Conservation (phyloP, 2,329 filamentous ascomycete species). For the Pseudogymnoascus verrucosus region DNA sequence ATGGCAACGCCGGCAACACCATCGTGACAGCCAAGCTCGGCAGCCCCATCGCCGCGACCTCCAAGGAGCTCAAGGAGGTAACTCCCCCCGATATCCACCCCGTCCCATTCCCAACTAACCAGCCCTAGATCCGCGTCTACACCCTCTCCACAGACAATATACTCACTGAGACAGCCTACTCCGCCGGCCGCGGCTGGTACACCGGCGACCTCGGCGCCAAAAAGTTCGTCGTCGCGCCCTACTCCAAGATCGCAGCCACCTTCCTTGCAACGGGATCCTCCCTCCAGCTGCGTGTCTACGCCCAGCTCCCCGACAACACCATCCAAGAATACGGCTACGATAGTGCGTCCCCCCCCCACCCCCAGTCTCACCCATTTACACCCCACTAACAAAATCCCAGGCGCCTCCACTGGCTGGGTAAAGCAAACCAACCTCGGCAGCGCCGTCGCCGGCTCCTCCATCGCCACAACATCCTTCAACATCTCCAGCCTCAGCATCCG, state of each 20-base stretch:
- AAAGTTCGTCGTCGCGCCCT: not conserved
- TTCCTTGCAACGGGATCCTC: not conserved
- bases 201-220: conserved; percentile 11
- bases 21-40: conserved; percentile 11
- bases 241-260: not conserved
- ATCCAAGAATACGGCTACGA: not conserved
- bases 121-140: conserved; percentile 13
- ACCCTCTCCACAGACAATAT: conserved; percentile 7
- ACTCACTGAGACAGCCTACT: conserved; percentile 13
- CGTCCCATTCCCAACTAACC: not conserved
- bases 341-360: not conserved
- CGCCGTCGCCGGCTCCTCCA: not conserved
- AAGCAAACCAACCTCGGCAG: not conserved
- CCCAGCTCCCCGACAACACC: conserved; percentile 5
- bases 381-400: not conserved
- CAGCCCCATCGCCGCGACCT: conserved; percentile 14
- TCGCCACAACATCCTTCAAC: not conserved
- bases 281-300: not conserved
- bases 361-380: not conserved
- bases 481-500: not conserved
- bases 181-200: conserved; percentile 12
- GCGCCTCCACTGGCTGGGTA: not conserved
- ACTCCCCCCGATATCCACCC: not conserved
- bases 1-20: conserved; percentile 8
- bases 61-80: not conserved